phyloP scores from a whole-genome alignment of 257 asterid species.

The Nicotiana knightiana region DNA sequence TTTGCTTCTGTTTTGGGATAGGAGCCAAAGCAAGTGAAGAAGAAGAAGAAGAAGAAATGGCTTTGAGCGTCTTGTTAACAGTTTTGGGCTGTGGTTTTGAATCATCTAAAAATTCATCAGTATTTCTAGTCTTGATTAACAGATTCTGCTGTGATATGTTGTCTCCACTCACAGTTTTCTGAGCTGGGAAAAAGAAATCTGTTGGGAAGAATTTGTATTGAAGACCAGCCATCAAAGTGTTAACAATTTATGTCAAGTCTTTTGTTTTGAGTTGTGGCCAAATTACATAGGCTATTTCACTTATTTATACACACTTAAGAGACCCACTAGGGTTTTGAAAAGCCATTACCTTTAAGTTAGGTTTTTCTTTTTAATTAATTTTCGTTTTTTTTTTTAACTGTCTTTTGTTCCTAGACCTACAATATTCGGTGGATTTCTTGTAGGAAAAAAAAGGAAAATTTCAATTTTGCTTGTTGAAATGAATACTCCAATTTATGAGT shows the following conservation, averaged over 20 bases:
- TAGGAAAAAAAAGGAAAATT: too few relatives aligned
- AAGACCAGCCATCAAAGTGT: conserved; percentile 47
- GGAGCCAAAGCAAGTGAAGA: conserved; percentile 24
- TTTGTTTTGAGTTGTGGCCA: neutral
- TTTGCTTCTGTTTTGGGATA: conserved; percentile 11
- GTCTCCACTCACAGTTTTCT: conserved; percentile 24
- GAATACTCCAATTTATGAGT: too few relatives aligned
- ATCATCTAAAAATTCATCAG: conserved; percentile 24
- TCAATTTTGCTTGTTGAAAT: too few relatives aligned
- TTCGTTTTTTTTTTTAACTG: too few relatives aligned
- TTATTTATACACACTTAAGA: neutral
- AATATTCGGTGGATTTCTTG: too few relatives aligned
- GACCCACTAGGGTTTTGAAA: neutral
- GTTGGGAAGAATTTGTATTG: conserved; percentile 58
- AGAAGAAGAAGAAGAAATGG: conserved; percentile 23
- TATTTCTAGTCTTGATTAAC: conserved; percentile 20
- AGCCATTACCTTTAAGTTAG: neutral
- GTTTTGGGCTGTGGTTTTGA: conserved; percentile 11
- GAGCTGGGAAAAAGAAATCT: conserved; percentile 43
- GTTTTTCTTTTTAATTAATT: neutral
- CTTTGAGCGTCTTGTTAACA: conserved; percentile 22
- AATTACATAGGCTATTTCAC: neutral
- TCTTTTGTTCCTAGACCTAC: too few relatives aligned
- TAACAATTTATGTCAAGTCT: neutral
- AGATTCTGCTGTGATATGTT: conserved; percentile 21